These are phyloP conservation scores for Iris pallida DNA, from an alignment of 116 monocot species.

Conservation along the genomic window DNA sequence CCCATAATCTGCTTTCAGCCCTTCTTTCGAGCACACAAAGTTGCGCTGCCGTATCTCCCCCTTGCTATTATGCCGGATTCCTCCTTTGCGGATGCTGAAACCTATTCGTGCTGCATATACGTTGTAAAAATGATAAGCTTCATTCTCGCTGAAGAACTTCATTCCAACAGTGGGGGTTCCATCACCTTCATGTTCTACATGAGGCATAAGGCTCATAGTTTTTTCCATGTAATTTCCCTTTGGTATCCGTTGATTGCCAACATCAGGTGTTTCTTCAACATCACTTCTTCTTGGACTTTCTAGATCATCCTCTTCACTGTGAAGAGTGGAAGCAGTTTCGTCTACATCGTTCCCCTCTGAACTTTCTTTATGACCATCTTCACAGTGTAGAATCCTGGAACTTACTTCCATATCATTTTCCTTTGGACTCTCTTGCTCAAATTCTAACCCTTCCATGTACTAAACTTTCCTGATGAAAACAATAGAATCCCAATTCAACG, in stretches of 20 bases:
- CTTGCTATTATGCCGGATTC: neutral
- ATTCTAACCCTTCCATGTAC: neutral
- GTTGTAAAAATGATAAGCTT: conserved; percentile 6
- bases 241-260: too few species aligned
- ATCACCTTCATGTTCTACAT: neutral
- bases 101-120: neutral
- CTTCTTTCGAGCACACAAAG: conserved; percentile 1
- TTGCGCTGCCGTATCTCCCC: neutral
- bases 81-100: neutral
- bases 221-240: neutral
- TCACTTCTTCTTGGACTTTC: neutral
- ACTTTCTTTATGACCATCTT: neutral
- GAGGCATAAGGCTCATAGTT: neutral
- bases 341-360: neutral
- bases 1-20: neutral
- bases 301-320: neutral
- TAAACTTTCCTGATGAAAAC: neutral
- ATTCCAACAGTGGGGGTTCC: neutral
- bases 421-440: neutral
- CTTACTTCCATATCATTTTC: neutral
- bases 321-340: neutral
- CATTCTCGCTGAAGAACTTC: neutral
- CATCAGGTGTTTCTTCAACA: neutral
- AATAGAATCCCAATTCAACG: neutral
- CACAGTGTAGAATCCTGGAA: neutral